phyloP scores from a whole-genome alignment of 306 rosid species.

The Vigna trinervia region DNA sequence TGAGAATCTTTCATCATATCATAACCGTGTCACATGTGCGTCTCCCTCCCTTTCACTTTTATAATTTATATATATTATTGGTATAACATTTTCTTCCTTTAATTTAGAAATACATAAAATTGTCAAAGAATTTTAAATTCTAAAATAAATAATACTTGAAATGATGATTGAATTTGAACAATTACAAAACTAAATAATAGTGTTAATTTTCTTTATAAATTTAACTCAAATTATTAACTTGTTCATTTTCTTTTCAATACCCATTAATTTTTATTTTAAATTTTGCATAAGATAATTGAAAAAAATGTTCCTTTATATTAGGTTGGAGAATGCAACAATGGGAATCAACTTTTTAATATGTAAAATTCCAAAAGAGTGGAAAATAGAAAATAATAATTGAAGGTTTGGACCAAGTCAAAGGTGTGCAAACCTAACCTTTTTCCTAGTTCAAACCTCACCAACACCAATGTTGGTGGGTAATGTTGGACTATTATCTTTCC shows the following conservation, averaged over 20 bases:
- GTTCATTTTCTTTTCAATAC: too few species aligned
- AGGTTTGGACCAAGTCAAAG: slow-evolving; percentile 51
- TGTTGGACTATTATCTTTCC: slow-evolving; percentile 2
- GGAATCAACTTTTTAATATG: background rate
- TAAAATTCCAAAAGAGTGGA: background rate
- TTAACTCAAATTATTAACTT: too few species aligned
- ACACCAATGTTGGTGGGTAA: slow-evolving; percentile 39
- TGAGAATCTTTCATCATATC: slow-evolving; percentile 10
- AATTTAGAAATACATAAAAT: too few species aligned
- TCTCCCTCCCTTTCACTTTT: background rate
- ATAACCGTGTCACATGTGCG: background rate
- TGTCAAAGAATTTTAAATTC: too few species aligned
- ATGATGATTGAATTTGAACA: too few species aligned
- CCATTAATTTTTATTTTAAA: background rate
- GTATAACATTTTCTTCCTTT: too few species aligned
- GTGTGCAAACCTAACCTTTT: slow-evolving; percentile 13
- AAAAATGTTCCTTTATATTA: background rate
- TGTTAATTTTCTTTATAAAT: too few species aligned
- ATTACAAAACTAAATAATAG: too few species aligned
- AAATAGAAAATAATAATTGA: background rate
- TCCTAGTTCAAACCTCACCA: slow-evolving; percentile 39
- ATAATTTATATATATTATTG: too few species aligned
- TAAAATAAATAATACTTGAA: too few species aligned
- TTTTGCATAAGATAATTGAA: background rate
- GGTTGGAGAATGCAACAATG: background rate